Percentiles rank a stretch among this genome's conserved stretches.
These are phyloP conservation scores for Flaveria sonorensis DNA, from an alignment of 129 eudicot species.

Conservation along the genomic window DNA sequence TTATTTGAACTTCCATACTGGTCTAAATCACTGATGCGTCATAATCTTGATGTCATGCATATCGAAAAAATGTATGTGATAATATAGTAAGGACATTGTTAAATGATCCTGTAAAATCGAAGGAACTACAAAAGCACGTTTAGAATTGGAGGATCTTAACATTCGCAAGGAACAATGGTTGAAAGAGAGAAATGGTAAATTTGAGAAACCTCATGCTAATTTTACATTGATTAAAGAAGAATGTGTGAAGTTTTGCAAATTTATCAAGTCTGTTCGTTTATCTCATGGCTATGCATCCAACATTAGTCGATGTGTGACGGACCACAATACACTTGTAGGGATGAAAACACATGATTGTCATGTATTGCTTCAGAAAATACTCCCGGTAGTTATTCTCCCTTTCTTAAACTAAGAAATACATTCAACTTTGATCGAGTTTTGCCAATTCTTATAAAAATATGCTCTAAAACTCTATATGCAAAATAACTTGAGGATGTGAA, in stretches of 20 bases:
- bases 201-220: constrained; percentile 1
- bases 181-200: background rate
- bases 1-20: constrained; percentile 9
- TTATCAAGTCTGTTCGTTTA: constrained; percentile 6
- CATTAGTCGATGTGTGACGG: constrained; percentile 2
- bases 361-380: constrained; percentile 5
- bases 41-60: constrained; percentile 17
- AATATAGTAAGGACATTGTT: constrained; percentile 19
- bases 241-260: constrained; percentile 2
- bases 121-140: constrained; percentile 21
- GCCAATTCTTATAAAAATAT: constrained; percentile 15
- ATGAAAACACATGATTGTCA: constrained; percentile 16
- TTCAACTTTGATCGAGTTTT: constrained; percentile 14
- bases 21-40: constrained; percentile 4
- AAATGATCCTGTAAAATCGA: constrained; percentile 19
- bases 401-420: background rate
- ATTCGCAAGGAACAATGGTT: background rate
- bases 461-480: constrained; percentile 12
- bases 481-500: constrained; percentile 11
- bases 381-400: background rate
- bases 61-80: constrained; percentile 27
- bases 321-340: constrained; percentile 10
- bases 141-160: constrained; percentile 11
- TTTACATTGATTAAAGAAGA: constrained; percentile 13
- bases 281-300: constrained; percentile 15